Base-by-base conservation (phyloP, 306 rosid species). In the Argentina anserina region DNA sequence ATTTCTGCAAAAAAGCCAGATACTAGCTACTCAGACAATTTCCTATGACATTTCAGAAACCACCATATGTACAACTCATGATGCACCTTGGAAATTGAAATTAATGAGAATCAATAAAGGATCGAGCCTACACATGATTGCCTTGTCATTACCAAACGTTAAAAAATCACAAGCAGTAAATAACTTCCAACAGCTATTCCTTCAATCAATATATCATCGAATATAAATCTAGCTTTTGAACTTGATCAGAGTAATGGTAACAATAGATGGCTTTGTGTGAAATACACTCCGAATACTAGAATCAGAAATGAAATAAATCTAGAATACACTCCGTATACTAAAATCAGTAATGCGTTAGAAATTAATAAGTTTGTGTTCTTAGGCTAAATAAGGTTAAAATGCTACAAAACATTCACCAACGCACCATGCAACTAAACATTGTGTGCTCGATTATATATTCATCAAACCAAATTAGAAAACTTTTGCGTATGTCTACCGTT, bases 61-160 rank as follows among this genome's bases (percentile, higher is more conserved):
- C 67, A 73, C 76, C 76, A 67, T 50, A 7, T n/a, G n/a, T 41
- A 20, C 31, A 15, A 64, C 77, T 74, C 72, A 72, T 78, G 67
- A 65, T 69, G 75, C 53, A 25, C 73, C 81, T 87, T 72, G 86
- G 89, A 86, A 86, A 87, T 87, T 52, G 77, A 61, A 33, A 5
- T 31, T 61, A 26, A 61, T 33, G 29, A 78, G 82, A 76, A 75
- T 68, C 34, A 75, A 65, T 72, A 84, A 84, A 84, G 67, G 46
- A 63, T 26, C 41, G 31, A 23, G 70, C 58, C 74, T 66, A 81
- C 75, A 77, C 84, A 82, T 69, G 75, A 79, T 78, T 76, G 74
- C 73, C 73, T 72, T 75, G 82, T 65, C 86, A 75, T 79, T 72
- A 63, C 72, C 34, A 0, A 67, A 43, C 1, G 49, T 43, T 17